Percentiles rank a stretch among this genome's conserved stretches.
phyloP scores from a whole-genome alignment of 1,284 basidiomycete species.

The Volvariella volvacea region DNA sequence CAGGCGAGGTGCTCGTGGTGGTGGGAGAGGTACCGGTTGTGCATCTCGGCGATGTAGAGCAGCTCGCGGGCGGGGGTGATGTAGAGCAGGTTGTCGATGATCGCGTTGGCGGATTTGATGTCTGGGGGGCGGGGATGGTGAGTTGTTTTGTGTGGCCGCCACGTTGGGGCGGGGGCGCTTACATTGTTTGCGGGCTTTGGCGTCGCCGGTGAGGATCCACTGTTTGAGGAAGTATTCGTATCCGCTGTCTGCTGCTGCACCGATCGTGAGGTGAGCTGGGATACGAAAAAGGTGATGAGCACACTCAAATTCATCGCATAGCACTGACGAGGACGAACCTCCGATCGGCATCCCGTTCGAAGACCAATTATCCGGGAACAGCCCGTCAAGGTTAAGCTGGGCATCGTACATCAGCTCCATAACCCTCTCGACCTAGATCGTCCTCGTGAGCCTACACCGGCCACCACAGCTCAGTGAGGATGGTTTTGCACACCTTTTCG shows the following conservation, averaged over 20 bases:
- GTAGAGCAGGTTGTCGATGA: constrained; percentile 60
- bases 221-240: constrained; percentile 75
- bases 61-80: constrained; percentile 54
- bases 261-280: constrained; percentile 45
- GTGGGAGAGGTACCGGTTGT: constrained; percentile 32
- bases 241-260: constrained; percentile 56
- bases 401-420: constrained; percentile 40
- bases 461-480: no score
- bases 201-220: constrained; percentile 59
- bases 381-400: constrained; percentile 24
- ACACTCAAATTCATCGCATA: constrained; percentile 14
- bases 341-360: constrained; percentile 28
- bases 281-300: constrained; percentile 2
- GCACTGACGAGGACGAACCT: constrained; percentile 32
- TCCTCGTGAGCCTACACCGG: not conserved
- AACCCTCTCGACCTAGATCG: constrained; percentile 33
- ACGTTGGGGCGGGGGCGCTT: constrained; percentile 14
- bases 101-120: constrained; percentile 48
- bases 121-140: constrained; percentile 32
- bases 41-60: constrained; percentile 60
- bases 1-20: constrained; percentile 71
- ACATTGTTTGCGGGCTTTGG: constrained; percentile 54
- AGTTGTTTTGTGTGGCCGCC: not conserved
- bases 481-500: constrained; percentile 26
- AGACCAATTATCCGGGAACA: constrained; percentile 39